These are phyloP conservation scores for Tirmania nivea DNA, from an alignment of 495 filamentous ascomycete genomes.

Conservation along the genomic window DNA sequence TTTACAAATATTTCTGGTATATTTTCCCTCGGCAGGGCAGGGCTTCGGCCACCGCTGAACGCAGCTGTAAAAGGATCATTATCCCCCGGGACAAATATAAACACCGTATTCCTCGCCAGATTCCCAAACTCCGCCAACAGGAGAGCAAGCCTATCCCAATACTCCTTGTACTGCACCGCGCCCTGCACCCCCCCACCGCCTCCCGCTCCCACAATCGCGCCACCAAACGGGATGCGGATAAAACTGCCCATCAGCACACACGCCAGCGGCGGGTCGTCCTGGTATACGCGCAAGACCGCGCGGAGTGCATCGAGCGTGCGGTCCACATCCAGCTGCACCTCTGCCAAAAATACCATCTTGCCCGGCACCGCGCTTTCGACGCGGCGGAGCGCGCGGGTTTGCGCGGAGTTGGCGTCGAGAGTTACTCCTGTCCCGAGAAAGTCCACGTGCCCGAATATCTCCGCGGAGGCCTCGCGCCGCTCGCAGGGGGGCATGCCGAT, in stretches of 20 bases:
- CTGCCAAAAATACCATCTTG: conserved; percentile 52
- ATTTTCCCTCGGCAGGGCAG: conserved; percentile 44
- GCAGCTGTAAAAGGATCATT: conserved; percentile 60
- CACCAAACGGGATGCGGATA: conserved; percentile 46
- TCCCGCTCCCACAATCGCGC: conserved; percentile 31
- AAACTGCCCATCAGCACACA: conserved; percentile 78
- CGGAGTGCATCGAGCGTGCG: conserved; percentile 51
- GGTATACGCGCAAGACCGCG: conserved; percentile 50
- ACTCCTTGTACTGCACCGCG: conserved; percentile 81
- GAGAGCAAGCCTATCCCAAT: conserved; percentile 67
- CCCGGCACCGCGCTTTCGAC: conserved; percentile 30
- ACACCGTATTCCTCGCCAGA: conserved; percentile 55
- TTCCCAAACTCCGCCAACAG: conserved; percentile 69
- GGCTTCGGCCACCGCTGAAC: conserved; percentile 63
- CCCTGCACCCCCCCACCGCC: neutral
- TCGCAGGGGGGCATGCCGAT: conserved; percentile 82
- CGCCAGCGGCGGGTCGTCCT: conserved; percentile 47
- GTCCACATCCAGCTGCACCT: conserved; percentile 68
- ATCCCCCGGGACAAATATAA: conserved; percentile 84
- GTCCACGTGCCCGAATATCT: conserved; percentile 89
- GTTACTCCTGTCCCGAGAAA: conserved; percentile 41
- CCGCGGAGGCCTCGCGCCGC: conserved; percentile 54
- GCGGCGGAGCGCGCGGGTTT: conserved; percentile 71
- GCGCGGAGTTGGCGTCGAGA: conserved; percentile 3
- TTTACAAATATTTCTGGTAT: conserved; percentile 79